Base-by-base conservation (phyloP, 495 filamentous ascomycete genomes). In the Penicillium longicatenatum region DNA sequence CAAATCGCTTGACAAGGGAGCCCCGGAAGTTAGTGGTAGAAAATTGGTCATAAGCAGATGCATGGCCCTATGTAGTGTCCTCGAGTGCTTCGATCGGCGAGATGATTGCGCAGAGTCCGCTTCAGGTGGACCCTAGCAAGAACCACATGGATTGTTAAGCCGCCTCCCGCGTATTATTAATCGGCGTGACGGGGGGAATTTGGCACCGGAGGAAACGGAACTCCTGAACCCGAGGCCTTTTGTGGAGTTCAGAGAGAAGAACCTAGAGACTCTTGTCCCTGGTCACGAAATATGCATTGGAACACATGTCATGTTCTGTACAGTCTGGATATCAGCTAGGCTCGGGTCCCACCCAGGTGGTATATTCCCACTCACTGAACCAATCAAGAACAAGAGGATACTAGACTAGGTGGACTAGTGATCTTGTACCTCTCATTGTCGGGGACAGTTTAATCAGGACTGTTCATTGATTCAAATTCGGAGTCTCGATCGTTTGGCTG, bases 131-230 rank as follows among this genome's bases (percentile, higher is more conserved):
- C 31, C 24, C 46, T 41, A 21, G 24, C 50, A 50, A 50, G 43
- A 62, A 62, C 59, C 55, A 21, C 45, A 53, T 50, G 30, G 39
- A 50, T 56, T 57, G 53, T 31, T 56, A 26, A 54, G 53, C 49
- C 53, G 20, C 21, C 16, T 12, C 14, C 53, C 35, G 51, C 46
- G n/a, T 54, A 63, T 68, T 68, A 68, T 48, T 65, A 68, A 68
- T 65, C 62, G 50, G 58, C 48, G 59, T 16, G 31, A 20, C 51
- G 52, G 52, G 22, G 59, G 42, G 21, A 43, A 19, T 31, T 20
- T 4, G n/a, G 21, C 44, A 52, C 29, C 16, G 29, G 52, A 1
- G 22, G 2, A 9, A 19, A 31, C 46, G 33, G 48, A 48, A 48
- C 17, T 44, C 30, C 31, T 12, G 31, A 16, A 16, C 19, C 21